These are phyloP conservation scores for Clavispora vitiphila DNA, from an alignment of 805 yeast genomes.

Conservation along the genomic window DNA sequence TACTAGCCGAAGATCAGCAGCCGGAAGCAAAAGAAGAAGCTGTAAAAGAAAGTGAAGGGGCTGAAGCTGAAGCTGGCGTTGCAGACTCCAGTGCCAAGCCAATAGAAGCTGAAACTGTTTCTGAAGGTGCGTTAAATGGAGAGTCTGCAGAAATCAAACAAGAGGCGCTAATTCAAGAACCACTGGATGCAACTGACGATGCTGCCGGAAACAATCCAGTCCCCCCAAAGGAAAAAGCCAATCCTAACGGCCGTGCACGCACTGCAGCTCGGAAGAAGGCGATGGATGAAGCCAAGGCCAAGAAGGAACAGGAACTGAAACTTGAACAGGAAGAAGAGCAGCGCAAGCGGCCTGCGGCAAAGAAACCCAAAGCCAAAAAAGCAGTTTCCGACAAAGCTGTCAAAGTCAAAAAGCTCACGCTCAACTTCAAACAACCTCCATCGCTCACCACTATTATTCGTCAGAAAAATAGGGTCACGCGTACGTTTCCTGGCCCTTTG, in stretches of 20 bases:
- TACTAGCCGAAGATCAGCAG: not conserved
- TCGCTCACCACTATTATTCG: constrained; percentile 29
- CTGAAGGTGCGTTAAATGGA: too few species aligned
- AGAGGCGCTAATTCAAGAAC: too few species aligned
- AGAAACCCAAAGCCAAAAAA: constrained; percentile 4
- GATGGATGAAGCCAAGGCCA: constrained; percentile 5
- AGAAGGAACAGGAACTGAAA: constrained; percentile 1
- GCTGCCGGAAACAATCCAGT: too few species aligned
- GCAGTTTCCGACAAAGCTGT: constrained; percentile 2
- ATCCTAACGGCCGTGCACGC: not conserved
- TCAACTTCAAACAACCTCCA: constrained; percentile 3
- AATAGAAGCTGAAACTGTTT: too few species aligned
- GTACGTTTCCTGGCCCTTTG: constrained; percentile 38
- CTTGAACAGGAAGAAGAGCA: not conserved
- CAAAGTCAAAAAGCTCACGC: constrained; percentile 2
- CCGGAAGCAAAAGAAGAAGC: not conserved
- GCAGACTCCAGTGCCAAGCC: too few species aligned
- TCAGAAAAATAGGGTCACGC: constrained; percentile 22
- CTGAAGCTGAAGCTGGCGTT: not conserved
- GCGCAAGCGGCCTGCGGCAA: constrained; percentile 1
- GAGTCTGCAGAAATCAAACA: too few species aligned
- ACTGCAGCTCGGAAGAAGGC: constrained; percentile 1
- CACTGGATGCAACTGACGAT: too few species aligned
- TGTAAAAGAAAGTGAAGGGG: not conserved
- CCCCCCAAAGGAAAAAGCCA: not conserved